Base-by-base conservation (phyloP, 371 early-diverging fungal genomes). In the Apophysomyces variabilis region DNA sequence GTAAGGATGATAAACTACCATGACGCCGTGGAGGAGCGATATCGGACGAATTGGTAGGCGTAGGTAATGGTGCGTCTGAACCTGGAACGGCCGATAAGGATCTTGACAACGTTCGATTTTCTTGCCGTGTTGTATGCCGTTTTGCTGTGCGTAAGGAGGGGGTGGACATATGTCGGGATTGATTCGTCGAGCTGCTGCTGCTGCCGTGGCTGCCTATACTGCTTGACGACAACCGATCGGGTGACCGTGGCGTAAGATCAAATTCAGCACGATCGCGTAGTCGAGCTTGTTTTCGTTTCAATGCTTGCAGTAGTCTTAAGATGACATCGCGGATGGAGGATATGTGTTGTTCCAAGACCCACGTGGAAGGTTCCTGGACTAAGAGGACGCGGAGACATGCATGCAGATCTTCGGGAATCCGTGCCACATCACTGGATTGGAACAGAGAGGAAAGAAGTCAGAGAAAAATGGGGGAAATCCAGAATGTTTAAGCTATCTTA, bases 241-340 rank as follows among this genome's bases (percentile, higher is more conserved):
- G 60, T 35, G 56, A 56, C 18, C 56, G 21, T 35, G 60, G 66
- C 12, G 41, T 50, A 11, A 32, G 38, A 21, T 58, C 58, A 12
- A 41, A 9, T 36, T 71, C 75, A 18, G 58, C 60, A 45, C 75
- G 57, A 12, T 82, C 73, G 13, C 83, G 68, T 58, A 83, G 70
- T 14, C 76, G 54, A 32, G 78, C 78, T 65, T 88, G 87, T 46
- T 86, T 87, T 32, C 62, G 69, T 60, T 85, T 86, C 21, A 89
- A 66, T 3, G 82, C 80, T 54, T 85, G 84, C 9, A 89, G 64
- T 21, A 89, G 66, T 39, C 65, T 70, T 43, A 89, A 72, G 61
- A 89, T 85, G 36, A 78, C 74, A 41, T 85, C 84, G 38, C 83
- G 81, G 50, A 89, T 87, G 4, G 71, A 64, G 16, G 89, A 87